Evolutionary conservation across 768 basidiomycete genomes (phyloP).

Genomic region (Naganishia randhawae): DNA sequence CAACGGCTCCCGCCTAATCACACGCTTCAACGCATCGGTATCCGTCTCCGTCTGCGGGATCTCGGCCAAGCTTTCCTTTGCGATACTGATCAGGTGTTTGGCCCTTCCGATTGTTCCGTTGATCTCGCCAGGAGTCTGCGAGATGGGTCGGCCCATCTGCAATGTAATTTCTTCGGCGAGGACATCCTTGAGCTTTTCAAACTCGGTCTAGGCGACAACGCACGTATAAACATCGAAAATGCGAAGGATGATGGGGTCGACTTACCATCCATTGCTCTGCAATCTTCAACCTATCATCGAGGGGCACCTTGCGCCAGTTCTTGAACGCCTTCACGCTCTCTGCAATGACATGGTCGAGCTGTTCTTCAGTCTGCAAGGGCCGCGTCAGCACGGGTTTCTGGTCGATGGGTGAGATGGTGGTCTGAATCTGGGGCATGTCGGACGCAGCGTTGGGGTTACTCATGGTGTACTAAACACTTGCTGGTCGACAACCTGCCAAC

Average conservation of each 20-base stretch:
- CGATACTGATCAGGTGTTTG: conserved; percentile 78
- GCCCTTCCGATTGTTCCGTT: conserved; percentile 76
- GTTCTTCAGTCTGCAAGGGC: conserved; percentile 60
- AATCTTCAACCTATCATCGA: conserved; percentile 66
- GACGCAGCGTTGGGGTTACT: not conserved
- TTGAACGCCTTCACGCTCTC: conserved; percentile 67
- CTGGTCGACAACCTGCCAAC: not conserved
- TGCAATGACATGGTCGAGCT: conserved; percentile 63
- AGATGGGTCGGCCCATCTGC: conserved; percentile 88
- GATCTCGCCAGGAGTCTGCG: conserved; percentile 74
- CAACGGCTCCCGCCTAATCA: conserved; percentile 74
- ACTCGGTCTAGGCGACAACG: conserved; percentile 53
- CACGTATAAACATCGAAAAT: not conserved
- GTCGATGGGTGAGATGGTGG: conserved; percentile 77
- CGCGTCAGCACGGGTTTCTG: conserved; percentile 68
- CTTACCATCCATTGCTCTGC: conserved; percentile 68
- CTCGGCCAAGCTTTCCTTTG: conserved; percentile 68
- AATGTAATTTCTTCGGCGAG: conserved; percentile 71
- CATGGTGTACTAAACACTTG: conserved; percentile 2
- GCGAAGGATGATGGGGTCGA: conserved; percentile 37
- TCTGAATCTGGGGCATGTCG: conserved; percentile 56
- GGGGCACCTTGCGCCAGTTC: conserved; percentile 62
- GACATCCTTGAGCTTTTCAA: conserved; percentile 59
- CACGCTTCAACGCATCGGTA: conserved; percentile 75
- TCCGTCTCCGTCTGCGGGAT: conserved; percentile 71